Conservation (phyloP, 2,329 filamentous ascomycete genomes). For the Dactylellina cionopaga region DNA sequence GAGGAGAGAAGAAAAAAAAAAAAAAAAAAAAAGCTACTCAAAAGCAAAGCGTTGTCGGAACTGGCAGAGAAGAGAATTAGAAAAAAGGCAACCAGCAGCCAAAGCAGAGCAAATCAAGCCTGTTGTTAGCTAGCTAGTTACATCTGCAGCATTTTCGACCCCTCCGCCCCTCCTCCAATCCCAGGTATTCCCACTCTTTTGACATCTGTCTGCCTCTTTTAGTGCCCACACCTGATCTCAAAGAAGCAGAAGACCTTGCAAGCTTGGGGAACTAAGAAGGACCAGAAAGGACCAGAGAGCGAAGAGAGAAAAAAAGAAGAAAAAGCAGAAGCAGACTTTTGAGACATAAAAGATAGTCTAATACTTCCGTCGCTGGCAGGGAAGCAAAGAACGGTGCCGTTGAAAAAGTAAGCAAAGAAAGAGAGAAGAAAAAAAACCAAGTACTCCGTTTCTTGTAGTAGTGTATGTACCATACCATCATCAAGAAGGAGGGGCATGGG, state of each 20-base stretch:
- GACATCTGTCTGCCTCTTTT: conserved; percentile 40
- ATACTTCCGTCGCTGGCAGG: conserved; percentile 36
- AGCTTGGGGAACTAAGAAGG: too few species aligned
- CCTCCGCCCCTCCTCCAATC: conserved; percentile 27
- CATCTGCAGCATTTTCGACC: conserved; percentile 29
- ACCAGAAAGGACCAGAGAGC: too few species aligned
- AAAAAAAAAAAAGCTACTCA: conserved; percentile 11
- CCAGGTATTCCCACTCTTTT: conserved; percentile 34
- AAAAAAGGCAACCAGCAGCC: neutral
- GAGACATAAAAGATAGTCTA: conserved; percentile 13
- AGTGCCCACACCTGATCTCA: conserved; percentile 37
- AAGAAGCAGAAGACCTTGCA: conserved; percentile 17
- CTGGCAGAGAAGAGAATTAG: neutral
- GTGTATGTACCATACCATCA: conserved; percentile 19
- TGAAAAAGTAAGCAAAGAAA: conserved; percentile 52
- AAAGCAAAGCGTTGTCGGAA: conserved; percentile 1
- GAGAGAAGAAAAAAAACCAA: too few species aligned
- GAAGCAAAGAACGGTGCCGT: conserved; percentile 28
- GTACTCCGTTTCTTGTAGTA: too few species aligned
- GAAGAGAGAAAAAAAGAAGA: too few species aligned
- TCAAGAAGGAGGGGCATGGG: conserved; percentile 47
- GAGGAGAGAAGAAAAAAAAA: conserved; percentile 13
- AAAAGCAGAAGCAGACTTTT: conserved; percentile 11
- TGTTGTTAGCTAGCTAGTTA: too few species aligned
- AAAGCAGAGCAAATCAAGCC: neutral